Evolutionary conservation across 2,329 filamentous ascomycete species (phyloP).

Genomic region (Sclerotinia glacialis): DNA sequence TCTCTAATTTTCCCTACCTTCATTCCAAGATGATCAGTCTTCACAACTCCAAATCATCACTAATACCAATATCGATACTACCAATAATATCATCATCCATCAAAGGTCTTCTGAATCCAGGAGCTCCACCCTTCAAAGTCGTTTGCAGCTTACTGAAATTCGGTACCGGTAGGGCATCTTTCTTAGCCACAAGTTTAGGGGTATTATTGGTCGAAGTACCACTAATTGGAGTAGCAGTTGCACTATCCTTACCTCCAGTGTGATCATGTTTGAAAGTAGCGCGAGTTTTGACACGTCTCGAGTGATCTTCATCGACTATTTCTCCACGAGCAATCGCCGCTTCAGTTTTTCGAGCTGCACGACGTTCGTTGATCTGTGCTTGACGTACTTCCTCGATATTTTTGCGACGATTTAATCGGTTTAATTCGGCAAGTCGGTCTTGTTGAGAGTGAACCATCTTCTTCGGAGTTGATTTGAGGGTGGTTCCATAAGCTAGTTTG

Average conservation of each 20-base stretch:
- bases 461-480: slow-evolving; percentile 54
- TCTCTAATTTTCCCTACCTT: neutral
- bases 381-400: slow-evolving; percentile 90
- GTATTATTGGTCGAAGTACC: slow-evolving; percentile 42
- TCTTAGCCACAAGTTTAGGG: slow-evolving; percentile 47
- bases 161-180: slow-evolving; percentile 46
- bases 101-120: slow-evolving; percentile 72
- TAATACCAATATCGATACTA: slow-evolving; percentile 83
- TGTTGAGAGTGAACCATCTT: slow-evolving; percentile 62
- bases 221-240: slow-evolving; percentile 49
- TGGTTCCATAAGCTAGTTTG: slow-evolving; percentile 71
- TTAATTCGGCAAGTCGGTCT: slow-evolving; percentile 79
- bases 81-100: slow-evolving; percentile 94
- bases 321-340: slow-evolving; percentile 63
- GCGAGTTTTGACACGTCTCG: slow-evolving; percentile 62
- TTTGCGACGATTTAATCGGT: slow-evolving; percentile 76
- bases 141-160: slow-evolving; percentile 47
- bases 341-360: slow-evolving; percentile 58
- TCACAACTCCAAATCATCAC: slow-evolving; percentile 60
- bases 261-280: slow-evolving; percentile 67
- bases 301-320: slow-evolving; percentile 53
- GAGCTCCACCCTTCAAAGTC: slow-evolving; percentile 51
- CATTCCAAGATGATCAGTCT: neutral
- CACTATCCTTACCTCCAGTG: slow-evolving; percentile 53
- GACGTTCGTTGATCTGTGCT: slow-evolving; percentile 80